A percentile compares a stretch with the other conserved stretches of the same genome.
These are phyloP conservation scores for Fennellomyces sp. DNA, from an alignment of 371 early-diverging fungal species.

Conservation along the genomic window DNA sequence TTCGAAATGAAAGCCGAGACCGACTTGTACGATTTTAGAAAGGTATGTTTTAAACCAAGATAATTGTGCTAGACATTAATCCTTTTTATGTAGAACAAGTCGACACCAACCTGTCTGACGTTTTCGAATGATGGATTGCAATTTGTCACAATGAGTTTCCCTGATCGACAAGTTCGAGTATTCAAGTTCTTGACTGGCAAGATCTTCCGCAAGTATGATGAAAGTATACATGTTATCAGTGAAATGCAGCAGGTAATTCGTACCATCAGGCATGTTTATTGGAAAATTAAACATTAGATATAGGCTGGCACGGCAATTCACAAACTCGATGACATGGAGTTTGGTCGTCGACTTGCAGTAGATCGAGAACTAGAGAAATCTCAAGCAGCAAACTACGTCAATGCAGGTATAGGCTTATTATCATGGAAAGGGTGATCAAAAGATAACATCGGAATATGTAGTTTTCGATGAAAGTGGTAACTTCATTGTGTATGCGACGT, in stretches of 20 bases:
- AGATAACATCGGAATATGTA: slow-evolving; percentile 20
- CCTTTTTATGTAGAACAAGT: slow-evolving; percentile 40
- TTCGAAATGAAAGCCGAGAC: slow-evolving; percentile 92
- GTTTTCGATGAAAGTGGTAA: slow-evolving; percentile 93
- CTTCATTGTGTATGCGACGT: slow-evolving; percentile 87
- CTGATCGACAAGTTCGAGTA: slow-evolving; percentile 86
- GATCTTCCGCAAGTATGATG: slow-evolving; percentile 89
- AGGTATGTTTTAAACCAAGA: slow-evolving; percentile 46
- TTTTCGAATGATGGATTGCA: slow-evolving; percentile 81
- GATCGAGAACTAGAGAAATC: slow-evolving; percentile 87
- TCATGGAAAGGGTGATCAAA: neutral
- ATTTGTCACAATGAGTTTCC: slow-evolving; percentile 87
- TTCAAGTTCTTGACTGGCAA: slow-evolving; percentile 87
- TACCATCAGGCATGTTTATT: neutral
- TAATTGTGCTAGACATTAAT: neutral
- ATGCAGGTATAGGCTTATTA: slow-evolving; percentile 63
- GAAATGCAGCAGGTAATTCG: slow-evolving; percentile 81
- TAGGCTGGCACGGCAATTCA: slow-evolving; percentile 76
- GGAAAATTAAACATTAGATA: neutral
- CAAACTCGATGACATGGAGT: slow-evolving; percentile 95
- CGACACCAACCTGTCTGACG: slow-evolving; percentile 78
- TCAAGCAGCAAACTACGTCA: slow-evolving; percentile 66
- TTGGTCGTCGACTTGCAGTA: slow-evolving; percentile 90
- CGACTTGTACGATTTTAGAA: slow-evolving; percentile 93
- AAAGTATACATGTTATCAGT: slow-evolving; percentile 77